phyloP scores from a whole-genome alignment of 73 alveolate genomes.

The Paramecium octaurelia region DNA sequence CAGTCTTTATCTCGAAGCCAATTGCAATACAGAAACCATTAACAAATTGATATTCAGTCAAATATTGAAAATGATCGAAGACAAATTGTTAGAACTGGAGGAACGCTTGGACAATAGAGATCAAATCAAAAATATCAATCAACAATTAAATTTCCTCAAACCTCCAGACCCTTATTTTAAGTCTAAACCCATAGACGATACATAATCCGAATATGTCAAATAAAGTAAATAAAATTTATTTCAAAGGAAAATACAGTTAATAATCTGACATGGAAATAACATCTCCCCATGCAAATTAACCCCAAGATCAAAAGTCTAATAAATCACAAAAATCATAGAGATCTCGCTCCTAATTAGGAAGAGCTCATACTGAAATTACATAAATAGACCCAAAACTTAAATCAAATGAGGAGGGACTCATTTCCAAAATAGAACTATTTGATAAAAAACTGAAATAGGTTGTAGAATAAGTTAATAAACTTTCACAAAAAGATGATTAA shows the following conservation, averaged over 20 bases:
- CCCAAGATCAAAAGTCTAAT: neutral
- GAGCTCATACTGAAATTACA: neutral
- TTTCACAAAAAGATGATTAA: neutral
- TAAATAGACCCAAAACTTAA: neutral
- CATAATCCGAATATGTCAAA: neutral
- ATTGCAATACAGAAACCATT: neutral
- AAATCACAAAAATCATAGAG: neutral
- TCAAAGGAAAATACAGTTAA: neutral
- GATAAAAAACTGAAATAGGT: neutral
- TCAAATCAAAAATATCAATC: neutral
- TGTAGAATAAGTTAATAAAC: neutral
- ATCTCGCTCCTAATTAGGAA: neutral
- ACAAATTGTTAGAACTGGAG: neutral
- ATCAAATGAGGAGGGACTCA: neutral
- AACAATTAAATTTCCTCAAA: neutral
- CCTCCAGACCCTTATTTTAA: conserved; percentile 10
- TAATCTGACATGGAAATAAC: neutral
- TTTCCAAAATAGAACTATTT: neutral
- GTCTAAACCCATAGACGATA: neutral
- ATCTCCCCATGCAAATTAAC: neutral
- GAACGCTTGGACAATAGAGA: conserved; percentile 6
- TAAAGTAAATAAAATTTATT: neutral
- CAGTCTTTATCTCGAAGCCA: neutral
- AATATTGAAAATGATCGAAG: neutral
- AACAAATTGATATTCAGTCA: neutral